Base-by-base conservation (phyloP, 1,284 basidiomycete species). In the Papiliotrema fonsecae region DNA sequence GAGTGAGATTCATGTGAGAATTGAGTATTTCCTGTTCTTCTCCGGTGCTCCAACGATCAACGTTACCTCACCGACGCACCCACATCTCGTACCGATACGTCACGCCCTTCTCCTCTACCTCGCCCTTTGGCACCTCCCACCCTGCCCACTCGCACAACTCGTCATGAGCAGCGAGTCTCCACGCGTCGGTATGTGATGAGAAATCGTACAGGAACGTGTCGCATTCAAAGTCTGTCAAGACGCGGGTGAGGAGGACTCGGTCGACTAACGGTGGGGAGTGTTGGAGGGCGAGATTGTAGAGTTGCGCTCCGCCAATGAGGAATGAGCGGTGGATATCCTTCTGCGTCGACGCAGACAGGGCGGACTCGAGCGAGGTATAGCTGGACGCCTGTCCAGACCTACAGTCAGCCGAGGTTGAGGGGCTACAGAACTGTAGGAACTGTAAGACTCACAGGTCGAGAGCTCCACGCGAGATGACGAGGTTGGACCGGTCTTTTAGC, bases 61-160 rank as follows among this genome's bases (percentile, higher is more conserved):
- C 24, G 14, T 14, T 19, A 7, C 39, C 21, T 41, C 30, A 48
- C 24, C 38, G 18, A 21, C 39, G 41, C 22, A 82, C 77, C 91
- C 91, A 94, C 88, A 94, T 90, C 77, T 96, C 87, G 71, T 85
- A 94, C 74, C 87, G 85, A 70, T 93, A 94, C 61, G 79, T 77
- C 42, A 88, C 77, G 11, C 83, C 88, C 52, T 86, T 86, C 73
- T 94, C 90, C 65, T 82, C 81, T 67, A 88, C 83, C 60, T 81
- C 76, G 2, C 87, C 88, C 55, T 78, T 75, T 18, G 85, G 79
- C 42, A 93, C 88, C 5, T 84, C 81, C 62, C 86, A 86, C 35
- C 85, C 89, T 0, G 82, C 81, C 88, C 88, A 94, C 16, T 76
- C 77, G 53, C 78, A 70, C 64, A 93, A 74, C 50, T 82, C 84